Conservation (phyloP, 306 rosid species). For the Canavalia gladiata region DNA sequence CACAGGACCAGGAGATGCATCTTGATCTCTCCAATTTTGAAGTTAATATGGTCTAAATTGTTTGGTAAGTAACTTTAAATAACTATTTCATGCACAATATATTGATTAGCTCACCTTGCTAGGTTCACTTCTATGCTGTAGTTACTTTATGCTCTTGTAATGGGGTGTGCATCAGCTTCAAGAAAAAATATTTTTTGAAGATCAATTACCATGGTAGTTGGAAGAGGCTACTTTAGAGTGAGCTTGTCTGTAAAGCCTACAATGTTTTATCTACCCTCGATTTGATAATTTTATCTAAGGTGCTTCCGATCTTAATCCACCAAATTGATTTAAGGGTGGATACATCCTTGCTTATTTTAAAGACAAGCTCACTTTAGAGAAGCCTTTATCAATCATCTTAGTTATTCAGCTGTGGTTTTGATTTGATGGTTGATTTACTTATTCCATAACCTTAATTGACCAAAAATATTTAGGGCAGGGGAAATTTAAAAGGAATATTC, state of each 20-base stretch:
- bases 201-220: neutral
- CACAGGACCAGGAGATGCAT: conserved; percentile 89
- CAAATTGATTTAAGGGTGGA: conserved; percentile 5
- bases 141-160: conserved; percentile 4
- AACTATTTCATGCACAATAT: conserved; percentile 18
- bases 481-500: neutral
- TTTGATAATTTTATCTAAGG: neutral
- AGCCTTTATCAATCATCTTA: neutral
- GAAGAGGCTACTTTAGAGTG: conserved; percentile 6
- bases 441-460: neutral
- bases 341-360: conserved; percentile 5
- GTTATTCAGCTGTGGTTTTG: conserved; percentile 6
- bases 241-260: conserved; percentile 6
- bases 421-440: conserved; percentile 14
- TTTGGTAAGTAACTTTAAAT: conserved; percentile 54
- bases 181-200: neutral
- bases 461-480: conserved; percentile 20
- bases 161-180: conserved; percentile 22
- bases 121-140: neutral
- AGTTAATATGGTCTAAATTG: conserved; percentile 63
- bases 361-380: neutral
- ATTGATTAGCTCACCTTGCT: conserved; percentile 34
- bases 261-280: neutral
- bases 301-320: conserved; percentile 13
- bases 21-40: conserved; percentile 79